Conservation (phyloP, 164 flowering plant species). For the Chimonanthus salicifolius region DNA sequence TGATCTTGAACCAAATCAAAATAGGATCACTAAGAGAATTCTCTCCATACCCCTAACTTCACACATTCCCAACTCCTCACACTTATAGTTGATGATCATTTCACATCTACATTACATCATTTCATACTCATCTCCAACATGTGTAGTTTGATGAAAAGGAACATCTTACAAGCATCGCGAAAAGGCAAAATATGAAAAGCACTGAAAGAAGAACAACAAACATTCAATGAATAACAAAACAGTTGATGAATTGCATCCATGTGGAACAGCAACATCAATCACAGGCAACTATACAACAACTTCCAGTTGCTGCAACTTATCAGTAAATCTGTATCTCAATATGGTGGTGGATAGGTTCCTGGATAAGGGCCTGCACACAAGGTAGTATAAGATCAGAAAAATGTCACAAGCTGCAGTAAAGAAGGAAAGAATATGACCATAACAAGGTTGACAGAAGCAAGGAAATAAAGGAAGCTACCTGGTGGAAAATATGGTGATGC, state of each 20-base stretch:
- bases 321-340: conserved; percentile 10
- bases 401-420: neutral
- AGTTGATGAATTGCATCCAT: neutral
- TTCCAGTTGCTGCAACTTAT: neutral
- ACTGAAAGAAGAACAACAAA: neutral
- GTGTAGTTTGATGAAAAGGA: no score
- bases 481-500: conserved; percentile 35
- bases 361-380: conserved; percentile 26
- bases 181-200: no score
- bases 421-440: neutral
- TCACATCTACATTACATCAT: no score
- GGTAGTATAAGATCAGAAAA: neutral
- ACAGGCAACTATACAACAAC: neutral
- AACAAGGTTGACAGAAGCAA: neutral
- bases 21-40: no score
- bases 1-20: no score
- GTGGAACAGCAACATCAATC: neutral
- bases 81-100: no score
- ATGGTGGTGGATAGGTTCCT: conserved; percentile 34
- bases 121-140: no score
- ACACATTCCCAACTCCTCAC: no score
- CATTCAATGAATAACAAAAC: neutral
- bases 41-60: no score
- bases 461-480: conserved; percentile 24
- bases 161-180: no score